Conservation (phyloP, 1,284 basidiomycete species). For the Ustilago crameri region DNA sequence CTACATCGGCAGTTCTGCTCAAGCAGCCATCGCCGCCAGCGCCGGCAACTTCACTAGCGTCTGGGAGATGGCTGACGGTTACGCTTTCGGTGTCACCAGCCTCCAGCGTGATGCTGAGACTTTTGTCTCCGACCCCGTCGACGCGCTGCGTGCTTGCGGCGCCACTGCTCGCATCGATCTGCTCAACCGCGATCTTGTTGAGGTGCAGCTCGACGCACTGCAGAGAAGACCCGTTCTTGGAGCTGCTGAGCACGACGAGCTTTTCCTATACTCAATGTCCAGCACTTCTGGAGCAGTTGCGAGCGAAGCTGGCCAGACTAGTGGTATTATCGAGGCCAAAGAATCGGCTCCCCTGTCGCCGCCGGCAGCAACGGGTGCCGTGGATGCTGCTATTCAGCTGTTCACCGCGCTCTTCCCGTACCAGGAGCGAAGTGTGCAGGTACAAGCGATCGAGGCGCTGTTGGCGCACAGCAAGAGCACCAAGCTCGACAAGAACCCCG, state of each 20-base stretch:
- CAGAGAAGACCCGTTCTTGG: constrained; percentile 84
- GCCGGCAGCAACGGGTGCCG: constrained; percentile 82
- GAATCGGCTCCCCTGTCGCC: constrained; percentile 77
- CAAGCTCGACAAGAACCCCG: constrained; percentile 87
- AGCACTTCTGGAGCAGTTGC: constrained; percentile 1
- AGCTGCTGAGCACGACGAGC: constrained; percentile 86
- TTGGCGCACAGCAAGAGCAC: constrained; percentile 75
- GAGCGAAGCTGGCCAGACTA: constrained; percentile 19
- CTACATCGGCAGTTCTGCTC: constrained; percentile 80
- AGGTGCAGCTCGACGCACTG: constrained; percentile 79
- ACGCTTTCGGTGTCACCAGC: constrained; percentile 90
- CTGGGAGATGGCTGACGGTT: constrained; percentile 88
- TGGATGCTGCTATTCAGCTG: constrained; percentile 87
- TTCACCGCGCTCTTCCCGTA: constrained; percentile 81
- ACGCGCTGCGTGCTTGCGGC: constrained; percentile 29
- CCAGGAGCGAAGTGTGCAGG: constrained; percentile 79
- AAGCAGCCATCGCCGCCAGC: constrained; percentile 90
- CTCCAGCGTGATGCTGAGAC: constrained; percentile 69
- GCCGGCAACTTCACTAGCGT: constrained; percentile 84
- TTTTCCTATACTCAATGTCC: constrained; percentile 75
- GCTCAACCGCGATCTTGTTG: constrained; percentile 81
- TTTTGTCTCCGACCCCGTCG: constrained; percentile 46
- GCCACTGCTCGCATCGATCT: constrained; percentile 70
- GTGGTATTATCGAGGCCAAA: constrained; percentile 10
- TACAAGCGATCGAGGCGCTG: constrained; percentile 78